Conservation (phyloP, 345 rosid genomes). For the Leavenworthia alabamica region DNA sequence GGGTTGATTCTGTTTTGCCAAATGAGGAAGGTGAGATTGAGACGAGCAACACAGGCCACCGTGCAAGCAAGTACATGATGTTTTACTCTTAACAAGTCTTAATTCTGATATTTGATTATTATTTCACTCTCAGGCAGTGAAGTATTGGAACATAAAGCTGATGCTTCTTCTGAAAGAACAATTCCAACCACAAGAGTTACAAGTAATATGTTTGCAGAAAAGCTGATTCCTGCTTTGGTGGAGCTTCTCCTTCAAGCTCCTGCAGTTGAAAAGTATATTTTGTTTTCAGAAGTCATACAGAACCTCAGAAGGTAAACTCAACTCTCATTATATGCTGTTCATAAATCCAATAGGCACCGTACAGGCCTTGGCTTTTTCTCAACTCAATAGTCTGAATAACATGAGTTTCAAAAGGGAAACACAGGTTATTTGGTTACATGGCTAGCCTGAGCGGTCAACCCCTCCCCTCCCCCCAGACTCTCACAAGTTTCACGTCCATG, state of each 20-base stretch:
- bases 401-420: slow-evolving; percentile 1
- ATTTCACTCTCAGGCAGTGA: slow-evolving; percentile 33
- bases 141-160: slow-evolving; percentile 32
- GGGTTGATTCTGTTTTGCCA: slow-evolving; percentile 36
- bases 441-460: background rate
- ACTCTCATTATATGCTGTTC: slow-evolving; percentile 6
- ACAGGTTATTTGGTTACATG: slow-evolving; percentile 5
- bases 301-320: slow-evolving; percentile 67
- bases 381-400: background rate
- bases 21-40: slow-evolving; percentile 50
- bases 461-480: background rate
- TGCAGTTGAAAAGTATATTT: slow-evolving; percentile 51
- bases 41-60: slow-evolving; percentile 32
- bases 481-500: background rate
- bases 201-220: slow-evolving; percentile 63
- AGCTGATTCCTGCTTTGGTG: slow-evolving; percentile 66
- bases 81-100: slow-evolving; percentile 3
- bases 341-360: background rate
- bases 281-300: slow-evolving; percentile 76
- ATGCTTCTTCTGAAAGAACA: slow-evolving; percentile 27
- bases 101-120: slow-evolving; percentile 20
- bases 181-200: slow-evolving; percentile 33
- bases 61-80: slow-evolving; percentile 35
- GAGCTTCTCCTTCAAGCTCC: slow-evolving; percentile 74
- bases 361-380: background rate